Percentiles rank a stretch among this genome's conserved stretches.
Evolutionary conservation across 257 asterid genomes (phyloP).

Genomic region (Euphrasia confusa): DNA sequence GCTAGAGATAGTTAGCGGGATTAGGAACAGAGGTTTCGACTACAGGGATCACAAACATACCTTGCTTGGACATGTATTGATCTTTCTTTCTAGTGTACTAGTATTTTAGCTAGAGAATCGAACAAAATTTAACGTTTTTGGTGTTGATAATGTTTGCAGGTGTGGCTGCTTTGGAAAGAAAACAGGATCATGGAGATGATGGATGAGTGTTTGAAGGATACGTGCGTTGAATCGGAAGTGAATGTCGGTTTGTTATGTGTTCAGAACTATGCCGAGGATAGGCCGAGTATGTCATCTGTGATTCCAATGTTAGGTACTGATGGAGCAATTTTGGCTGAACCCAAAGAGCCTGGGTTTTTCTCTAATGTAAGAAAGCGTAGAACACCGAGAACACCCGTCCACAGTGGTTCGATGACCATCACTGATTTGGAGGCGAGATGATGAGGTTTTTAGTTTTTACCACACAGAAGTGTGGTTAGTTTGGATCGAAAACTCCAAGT

Average conservation of each 20-base stretch:
- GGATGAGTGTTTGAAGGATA: constrained; percentile 27
- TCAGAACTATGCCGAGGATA: constrained; percentile 26
- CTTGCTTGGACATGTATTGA: background rate
- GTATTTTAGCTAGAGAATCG: background rate
- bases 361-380: constrained; percentile 3
- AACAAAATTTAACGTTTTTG: constrained; percentile 29
- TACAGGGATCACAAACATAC: constrained; percentile 22
- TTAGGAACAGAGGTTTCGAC: constrained; percentile 26
- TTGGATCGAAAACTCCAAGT: no score
- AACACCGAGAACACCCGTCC: background rate
- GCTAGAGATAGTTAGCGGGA: constrained; percentile 39
- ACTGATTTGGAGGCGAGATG: constrained; percentile 25
- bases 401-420: constrained; percentile 25
- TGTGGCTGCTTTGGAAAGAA: constrained; percentile 39
- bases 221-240: constrained; percentile 34
- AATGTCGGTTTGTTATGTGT: constrained; percentile 37
- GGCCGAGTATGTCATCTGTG: constrained; percentile 1
- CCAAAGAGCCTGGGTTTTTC: constrained; percentile 42
- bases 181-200: constrained; percentile 26
- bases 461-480: background rate
- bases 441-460: constrained; percentile 15
- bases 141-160: constrained; percentile 19
- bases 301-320: background rate
- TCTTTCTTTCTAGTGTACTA: background rate
- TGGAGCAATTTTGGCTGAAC: background rate